phyloP scores from a whole-genome alignment of 2,329 filamentous ascomycete species.

The Pezicula neosporulosa region DNA sequence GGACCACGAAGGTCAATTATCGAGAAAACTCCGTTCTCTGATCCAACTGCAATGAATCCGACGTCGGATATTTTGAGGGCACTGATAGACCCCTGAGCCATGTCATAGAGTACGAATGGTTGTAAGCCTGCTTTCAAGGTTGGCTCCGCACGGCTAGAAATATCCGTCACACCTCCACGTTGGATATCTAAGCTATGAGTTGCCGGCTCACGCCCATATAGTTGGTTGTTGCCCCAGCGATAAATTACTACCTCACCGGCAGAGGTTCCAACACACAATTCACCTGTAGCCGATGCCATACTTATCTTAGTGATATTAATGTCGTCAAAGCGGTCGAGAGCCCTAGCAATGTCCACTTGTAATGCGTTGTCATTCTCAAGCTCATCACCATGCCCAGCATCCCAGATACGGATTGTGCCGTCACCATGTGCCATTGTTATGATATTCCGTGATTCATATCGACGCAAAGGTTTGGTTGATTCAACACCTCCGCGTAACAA shows the following conservation, averaged over 20 bases:
- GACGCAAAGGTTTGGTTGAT: slow-evolving; percentile 63
- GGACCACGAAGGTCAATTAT: slow-evolving; percentile 89
- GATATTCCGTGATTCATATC: slow-evolving; percentile 80
- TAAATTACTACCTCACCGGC: slow-evolving; percentile 86
- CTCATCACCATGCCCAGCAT: slow-evolving; percentile 86
- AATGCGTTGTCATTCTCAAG: slow-evolving; percentile 81
- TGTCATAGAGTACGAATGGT: slow-evolving; percentile 77
- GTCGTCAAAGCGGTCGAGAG: slow-evolving; percentile 74
- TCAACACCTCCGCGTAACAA: slow-evolving; percentile 78
- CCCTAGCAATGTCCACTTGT: slow-evolving; percentile 82
- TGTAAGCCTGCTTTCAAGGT: slow-evolving; percentile 75
- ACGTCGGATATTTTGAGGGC: slow-evolving; percentile 84
- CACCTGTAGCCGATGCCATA: slow-evolving; percentile 75
- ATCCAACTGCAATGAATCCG: slow-evolving; percentile 85
- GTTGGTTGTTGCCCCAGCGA: slow-evolving; percentile 79
- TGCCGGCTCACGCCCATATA: slow-evolving; percentile 58
- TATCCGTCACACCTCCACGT: slow-evolving; percentile 70
- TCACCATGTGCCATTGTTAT: slow-evolving; percentile 87
- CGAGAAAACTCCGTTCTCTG: slow-evolving; percentile 74
- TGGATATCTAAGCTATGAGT: slow-evolving; percentile 50
- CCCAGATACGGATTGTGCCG: slow-evolving; percentile 89
- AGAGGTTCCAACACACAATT: slow-evolving; percentile 77
- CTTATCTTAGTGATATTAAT: slow-evolving; percentile 77
- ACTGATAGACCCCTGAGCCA: slow-evolving; percentile 77
- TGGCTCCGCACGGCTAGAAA: slow-evolving; percentile 68